Conservation (phyloP, 2,329 filamentous ascomycete genomes). For the Seiridium unicorne region DNA sequence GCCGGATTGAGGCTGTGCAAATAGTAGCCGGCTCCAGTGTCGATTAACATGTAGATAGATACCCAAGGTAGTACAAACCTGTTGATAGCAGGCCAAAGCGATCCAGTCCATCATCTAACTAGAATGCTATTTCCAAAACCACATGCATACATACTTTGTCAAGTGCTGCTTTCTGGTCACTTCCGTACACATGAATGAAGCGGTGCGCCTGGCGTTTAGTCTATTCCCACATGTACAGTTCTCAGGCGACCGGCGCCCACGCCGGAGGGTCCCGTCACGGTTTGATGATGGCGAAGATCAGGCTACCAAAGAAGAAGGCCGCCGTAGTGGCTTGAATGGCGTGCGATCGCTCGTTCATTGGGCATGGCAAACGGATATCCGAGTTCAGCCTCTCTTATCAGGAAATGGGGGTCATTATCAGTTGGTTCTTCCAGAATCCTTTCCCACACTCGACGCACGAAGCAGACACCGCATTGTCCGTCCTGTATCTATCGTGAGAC, state of each 20-base stretch:
- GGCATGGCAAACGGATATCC: not conserved
- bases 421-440: too few species aligned
- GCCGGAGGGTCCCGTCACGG: not conserved
- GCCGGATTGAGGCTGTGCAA: conserved; percentile 7
- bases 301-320: conserved; percentile 4
- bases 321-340: not conserved
- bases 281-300: not conserved
- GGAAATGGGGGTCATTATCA: too few species aligned
- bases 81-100: not conserved
- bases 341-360: not conserved
- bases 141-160: too few species aligned
- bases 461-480: not conserved
- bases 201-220: not conserved
- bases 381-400: too few species aligned
- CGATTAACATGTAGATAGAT: too few species aligned
- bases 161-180: too few species aligned
- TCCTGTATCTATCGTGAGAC: not conserved
- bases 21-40: not conserved
- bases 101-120: not conserved
- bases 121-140: too few species aligned
- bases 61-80: not conserved
- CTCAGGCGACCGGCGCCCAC: not conserved
- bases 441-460: not conserved
- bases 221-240: not conserved
- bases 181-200: too few species aligned